Base-by-base conservation (phyloP, 805 yeast genomes). In the Ogataea chonburiensis region DNA sequence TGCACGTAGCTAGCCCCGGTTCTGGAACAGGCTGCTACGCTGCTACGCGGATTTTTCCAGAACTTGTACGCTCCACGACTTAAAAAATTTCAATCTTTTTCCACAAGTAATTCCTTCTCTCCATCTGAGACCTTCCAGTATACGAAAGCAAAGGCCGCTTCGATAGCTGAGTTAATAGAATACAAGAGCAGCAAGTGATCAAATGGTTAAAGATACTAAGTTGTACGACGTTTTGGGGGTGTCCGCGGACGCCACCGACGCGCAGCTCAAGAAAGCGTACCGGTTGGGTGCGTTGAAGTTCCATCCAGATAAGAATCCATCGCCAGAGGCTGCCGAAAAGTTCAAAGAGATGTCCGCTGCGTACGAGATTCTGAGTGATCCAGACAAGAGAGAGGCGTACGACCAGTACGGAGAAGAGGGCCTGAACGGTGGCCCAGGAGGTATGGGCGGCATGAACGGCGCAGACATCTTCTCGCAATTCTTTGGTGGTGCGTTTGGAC, bases 371-470 rank as follows among this genome's bases (percentile, higher is more conserved):
- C 71, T 91, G 46, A 75, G 86, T 9, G 97, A 89, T 58, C 69
- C 81, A 12, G 84, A 89, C 58, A 93, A 89, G 71, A 85, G 98
- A 70, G 86, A 81, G 23, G 52, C 82, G 3, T 91, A 91, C 60
- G 98, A 93, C 66, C 79, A 76, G 47, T 87, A 77, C 58, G 99
- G 99, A 63, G 83, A 81, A 61, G 97, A 88, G 55, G 99, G 98
- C 38, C 71, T 93, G 52, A 70, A 70, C 40, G 93, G 89, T 47
- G 91, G 86, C 37, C 77, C 78, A 43, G 81, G 77, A 22, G 76
- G 75, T 30, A 69, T 69, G 70, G 77, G 76, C 12, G 78, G 77
- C 26, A 63, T 63, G 68, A 66, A 58, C 40, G 63, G 61, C 9
- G 72, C 71, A 17, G 81, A 76, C 55, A 72, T 75, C 53, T 75